Evolutionary conservation across 73 alveolate genomes (phyloP), one percentile per base, ranked within the genome.

Genomic region (Effrenium voratum): DNA sequence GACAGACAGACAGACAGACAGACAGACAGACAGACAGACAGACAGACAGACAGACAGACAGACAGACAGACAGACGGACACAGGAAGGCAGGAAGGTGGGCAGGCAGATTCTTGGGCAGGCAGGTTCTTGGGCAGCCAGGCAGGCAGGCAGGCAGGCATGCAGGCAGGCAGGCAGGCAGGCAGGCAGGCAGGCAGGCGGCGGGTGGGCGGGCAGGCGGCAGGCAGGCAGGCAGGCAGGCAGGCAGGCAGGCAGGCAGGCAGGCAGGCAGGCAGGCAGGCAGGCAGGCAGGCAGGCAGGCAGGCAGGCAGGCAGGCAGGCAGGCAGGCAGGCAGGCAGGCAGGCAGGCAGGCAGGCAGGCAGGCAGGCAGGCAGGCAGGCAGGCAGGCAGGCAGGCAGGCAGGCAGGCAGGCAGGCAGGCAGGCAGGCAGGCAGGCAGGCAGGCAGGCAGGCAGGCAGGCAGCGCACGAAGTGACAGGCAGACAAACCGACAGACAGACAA

Each of bases 351-450:
- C 13, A n/a, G 43, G 43, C 38, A n/a, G 43, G 43, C 8, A n/a
- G 43, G 43, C 13, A n/a, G 81, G 55, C 10, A 41, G 22, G 55
- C n/a, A 75, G 34, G 86, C 3, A 75, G 55, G 55, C n/a, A 75
- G 57, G 34, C 3, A 75, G 34, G 86, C 5, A 41, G 55, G 86
- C 16, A 75, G 86, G 55, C 40, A 75, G 55, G 55, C 16, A 41
- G 55, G 55, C 16, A 75, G 86, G 86, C 16, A 75, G 86, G 86
- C 16, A 75, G 55, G 86, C 16, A 75, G 55, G 86, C 32, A 75
- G 55, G 86, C 16, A 75, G 55, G 55, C 16, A 75, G 86, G 55
- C 49, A 75, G 86, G 86, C 16, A 75, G 86, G 55, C 16, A 75
- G 55, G 86, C 49, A 75, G 86, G 86, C 34, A 66, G 79, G 79